phyloP scores from a whole-genome alignment of 768 basidiomycete genomes.

The Boletus eberwhitei region DNA sequence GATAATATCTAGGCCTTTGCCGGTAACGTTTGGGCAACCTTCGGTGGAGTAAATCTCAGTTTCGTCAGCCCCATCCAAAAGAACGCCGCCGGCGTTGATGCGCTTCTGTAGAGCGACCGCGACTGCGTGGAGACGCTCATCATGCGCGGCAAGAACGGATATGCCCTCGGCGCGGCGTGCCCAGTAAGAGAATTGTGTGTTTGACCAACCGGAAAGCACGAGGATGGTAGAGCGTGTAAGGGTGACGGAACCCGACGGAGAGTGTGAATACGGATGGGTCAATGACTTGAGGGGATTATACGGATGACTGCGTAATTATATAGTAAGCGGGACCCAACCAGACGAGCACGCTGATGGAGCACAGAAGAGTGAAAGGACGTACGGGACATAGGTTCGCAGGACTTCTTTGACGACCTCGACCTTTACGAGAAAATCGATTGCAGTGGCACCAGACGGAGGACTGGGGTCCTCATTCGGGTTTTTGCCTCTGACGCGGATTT shows the following conservation, averaged over 20 bases:
- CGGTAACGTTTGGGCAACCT: slow-evolving; percentile 42
- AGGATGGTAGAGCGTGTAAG: slow-evolving; percentile 48
- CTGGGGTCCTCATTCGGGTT: slow-evolving; percentile 25
- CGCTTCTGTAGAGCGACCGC: slow-evolving; percentile 41
- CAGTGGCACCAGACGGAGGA: slow-evolving; percentile 37
- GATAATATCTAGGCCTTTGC: slow-evolving; percentile 48
- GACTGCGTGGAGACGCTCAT: slow-evolving; percentile 39
- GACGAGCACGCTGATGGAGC: slow-evolving; percentile 2
- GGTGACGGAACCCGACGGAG: slow-evolving; percentile 42
- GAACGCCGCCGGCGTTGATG: slow-evolving; percentile 34
- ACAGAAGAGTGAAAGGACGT: slow-evolving; percentile 23
- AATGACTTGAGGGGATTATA: slow-evolving; percentile 51
- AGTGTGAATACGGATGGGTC: slow-evolving; percentile 36
- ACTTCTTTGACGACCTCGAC: slow-evolving; percentile 52
- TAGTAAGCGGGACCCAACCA: slow-evolving; percentile 21
- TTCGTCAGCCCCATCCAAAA: slow-evolving; percentile 27
- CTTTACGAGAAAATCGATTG: slow-evolving; percentile 51
- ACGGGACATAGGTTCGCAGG: slow-evolving; percentile 47
- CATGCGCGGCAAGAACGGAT: slow-evolving; percentile 42
- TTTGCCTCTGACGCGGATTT: slow-evolving; percentile 33
- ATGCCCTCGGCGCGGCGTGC: slow-evolving; percentile 49
- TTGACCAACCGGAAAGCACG: slow-evolving; percentile 49
- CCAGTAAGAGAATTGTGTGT: slow-evolving; percentile 54
- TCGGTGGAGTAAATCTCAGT: slow-evolving; percentile 21
- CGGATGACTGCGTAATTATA: slow-evolving; percentile 40